Base-by-base conservation (phyloP, 2,329 filamentous ascomycete species). In the Chrysoporthe puriensis region DNA sequence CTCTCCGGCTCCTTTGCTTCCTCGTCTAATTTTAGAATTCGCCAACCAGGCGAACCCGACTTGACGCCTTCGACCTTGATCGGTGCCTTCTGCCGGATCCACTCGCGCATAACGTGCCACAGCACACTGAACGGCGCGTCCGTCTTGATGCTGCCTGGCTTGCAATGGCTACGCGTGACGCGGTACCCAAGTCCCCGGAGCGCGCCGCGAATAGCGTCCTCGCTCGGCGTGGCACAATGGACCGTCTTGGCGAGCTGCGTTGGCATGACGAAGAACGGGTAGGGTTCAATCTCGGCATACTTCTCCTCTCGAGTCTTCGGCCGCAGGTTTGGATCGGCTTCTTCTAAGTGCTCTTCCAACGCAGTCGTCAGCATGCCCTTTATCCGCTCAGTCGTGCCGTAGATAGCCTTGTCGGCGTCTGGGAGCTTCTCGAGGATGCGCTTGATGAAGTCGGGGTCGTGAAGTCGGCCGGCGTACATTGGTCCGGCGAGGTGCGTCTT, bases 71-170 rank as follows among this genome's bases (percentile, higher is more conserved):
- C 87, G 46, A 90, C 87, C 76, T 92, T 96, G 67, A 97, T 84
- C 0, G 94, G 94, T 0, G 87, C 85, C 74, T 90, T 91, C 76
- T 97, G 93, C 34, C 90, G 87, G 16, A 92, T 88, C 93, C 94
- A 99, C 79, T 97, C 94, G 36, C 92, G 86, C 88, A 98, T 96
- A 40, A 98, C 83, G 76, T 96, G 91, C 94, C 96, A 98, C 60
- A 99, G 86, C 0, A 93, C 89, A 4, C 84, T 84, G 94, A 94
- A 99, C 0, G 94, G 92, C 16, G 96, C 96, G 78, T 98, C 89
- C 0, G 96, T 98, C 81, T 96, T 97, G 79, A 98, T 89, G 74
- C 92, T 96, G 36, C 94, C 95, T 0, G 93, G 86, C 72, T 94
- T 93, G 73, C 93, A 93, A 78, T 99, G 96, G 73, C 92, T 97